Conservation (phyloP, 139 green algal genomes). For the Picochlorum costavermella region DNA sequence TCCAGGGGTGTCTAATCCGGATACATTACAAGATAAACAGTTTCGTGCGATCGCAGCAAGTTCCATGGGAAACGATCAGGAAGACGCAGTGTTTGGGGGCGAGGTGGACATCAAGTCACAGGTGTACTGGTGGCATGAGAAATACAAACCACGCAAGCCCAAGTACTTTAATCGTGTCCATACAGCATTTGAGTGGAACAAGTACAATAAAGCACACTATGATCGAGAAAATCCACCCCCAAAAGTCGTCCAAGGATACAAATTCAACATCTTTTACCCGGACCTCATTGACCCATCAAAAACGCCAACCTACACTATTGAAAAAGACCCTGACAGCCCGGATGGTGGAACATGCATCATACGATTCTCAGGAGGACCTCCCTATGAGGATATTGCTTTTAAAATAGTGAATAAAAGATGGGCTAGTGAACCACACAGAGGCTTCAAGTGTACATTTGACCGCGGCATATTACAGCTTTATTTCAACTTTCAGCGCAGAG, state of each 20-base stretch:
- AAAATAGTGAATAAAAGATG: slow-evolving; percentile 89
- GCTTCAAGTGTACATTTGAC: slow-evolving; percentile 96
- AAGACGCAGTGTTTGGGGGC: slow-evolving; percentile 61
- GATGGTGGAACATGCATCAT: slow-evolving; percentile 86
- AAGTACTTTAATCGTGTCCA: slow-evolving; percentile 99
- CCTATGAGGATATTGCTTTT: slow-evolving; percentile 92
- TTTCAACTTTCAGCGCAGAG: slow-evolving; percentile 92
- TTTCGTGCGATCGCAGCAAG: slow-evolving; percentile 28
- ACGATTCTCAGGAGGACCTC: slow-evolving; percentile 85
- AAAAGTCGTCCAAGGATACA: slow-evolving; percentile 91
- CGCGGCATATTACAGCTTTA: slow-evolving; percentile 96
- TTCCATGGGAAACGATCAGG: slow-evolving; percentile 52
- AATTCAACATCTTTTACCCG: slow-evolving; percentile 99
- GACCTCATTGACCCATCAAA: slow-evolving; percentile 84
- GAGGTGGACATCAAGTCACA: slow-evolving; percentile 61
- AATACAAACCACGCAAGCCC: slow-evolving; percentile 92
- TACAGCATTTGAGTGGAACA: slow-evolving; percentile 98
- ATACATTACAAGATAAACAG: slow-evolving; percentile 7
- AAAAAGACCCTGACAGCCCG: slow-evolving; percentile 53
- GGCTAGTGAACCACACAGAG: slow-evolving; percentile 79
- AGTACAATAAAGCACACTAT: slow-evolving; percentile 99
- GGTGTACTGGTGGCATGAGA: slow-evolving; percentile 98
- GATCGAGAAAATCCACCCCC: slow-evolving; percentile 97
- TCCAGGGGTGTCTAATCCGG: not conserved
- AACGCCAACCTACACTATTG: slow-evolving; percentile 52